Base-by-base conservation (phyloP, 192 early-diverging fungal genomes). In the Rhizoclosmatium globosum region DNA sequence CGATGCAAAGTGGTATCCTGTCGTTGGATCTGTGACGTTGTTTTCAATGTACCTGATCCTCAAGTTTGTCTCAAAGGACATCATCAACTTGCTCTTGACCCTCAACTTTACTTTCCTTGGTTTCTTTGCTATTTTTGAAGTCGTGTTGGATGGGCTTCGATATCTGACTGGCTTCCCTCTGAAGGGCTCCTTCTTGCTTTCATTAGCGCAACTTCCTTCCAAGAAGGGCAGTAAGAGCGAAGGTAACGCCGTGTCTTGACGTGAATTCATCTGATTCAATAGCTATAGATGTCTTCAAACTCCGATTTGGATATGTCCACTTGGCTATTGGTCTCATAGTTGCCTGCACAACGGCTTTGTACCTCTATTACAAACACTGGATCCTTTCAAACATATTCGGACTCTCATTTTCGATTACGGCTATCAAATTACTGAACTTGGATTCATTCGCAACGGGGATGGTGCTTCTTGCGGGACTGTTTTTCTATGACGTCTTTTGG, bases 401-500 rank as follows among this genome's bases (percentile, higher is more conserved):
- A 2, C 85, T 96, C 68, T 91, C 95, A 61, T 95, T 98, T 78
- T 92, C 97, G 23, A 84, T 94, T 38, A 93, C 94, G 61, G 93
- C 94, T 21, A 92, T 98, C 71, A 88, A 92, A 69, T 86, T 99
- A 42, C 86, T 99, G 56, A 92, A 94, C 2, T 85, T 99, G 41
- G 96, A 98, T 82, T 97, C 96, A 4, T 98, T 98, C 90, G 94
- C 93, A 82, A 98, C 95, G 1, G 97, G 96, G n/a, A 96, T 96
- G 87, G 94, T 96, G 43, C 88, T 99, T 64, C 90, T 99, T 42
- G 83, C 89, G 31, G 96, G 94, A 19, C 84, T 99, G 56, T 99
- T 99, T 85, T 82, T 96, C 39, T 99, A 99, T 80, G 97, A 99
- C 84, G 91, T 99, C 65, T 99, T 98, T 77, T 99, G 97, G 97